Evolutionary conservation across 2,329 filamentous ascomycete genomes (phyloP).

Genomic region (Colletotrichum theobromicola): DNA sequence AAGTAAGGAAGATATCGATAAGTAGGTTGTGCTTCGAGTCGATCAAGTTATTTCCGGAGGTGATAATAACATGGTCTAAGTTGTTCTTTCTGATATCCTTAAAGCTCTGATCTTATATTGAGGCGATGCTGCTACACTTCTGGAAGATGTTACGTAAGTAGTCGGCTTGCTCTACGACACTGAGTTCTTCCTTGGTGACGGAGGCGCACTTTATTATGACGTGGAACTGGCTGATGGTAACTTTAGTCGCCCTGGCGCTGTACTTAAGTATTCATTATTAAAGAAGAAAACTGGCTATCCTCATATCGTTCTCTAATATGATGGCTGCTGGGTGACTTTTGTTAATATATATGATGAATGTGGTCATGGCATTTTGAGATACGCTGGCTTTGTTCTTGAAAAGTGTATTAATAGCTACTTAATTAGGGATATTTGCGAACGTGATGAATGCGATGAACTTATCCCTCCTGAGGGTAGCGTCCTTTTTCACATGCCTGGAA

Average conservation of each 20-base stretch:
- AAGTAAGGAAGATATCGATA: not conserved
- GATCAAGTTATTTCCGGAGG: not conserved
- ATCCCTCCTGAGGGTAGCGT: not conserved
- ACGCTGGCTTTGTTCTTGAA: not conserved
- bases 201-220: not conserved
- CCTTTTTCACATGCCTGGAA: not conserved
- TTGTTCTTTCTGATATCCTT: rapidly evolving
- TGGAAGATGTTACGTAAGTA: not conserved
- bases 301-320: not conserved
- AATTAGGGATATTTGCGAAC: not conserved
- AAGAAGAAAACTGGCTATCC: not conserved
- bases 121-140: not conserved
- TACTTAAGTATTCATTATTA: not conserved
- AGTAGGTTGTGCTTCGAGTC: not conserved
- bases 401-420: not conserved
- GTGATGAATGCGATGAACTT: not conserved
- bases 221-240: not conserved
- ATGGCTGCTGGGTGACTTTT: not conserved
- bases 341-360: not conserved
- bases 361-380: not conserved
- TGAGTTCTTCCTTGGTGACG: not conserved
- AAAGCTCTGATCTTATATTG: not conserved
- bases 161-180: not conserved
- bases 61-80: not conserved
- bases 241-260: not conserved